phyloP scores from a whole-genome alignment of 345 rosid genomes.

The Salix exigua region DNA sequence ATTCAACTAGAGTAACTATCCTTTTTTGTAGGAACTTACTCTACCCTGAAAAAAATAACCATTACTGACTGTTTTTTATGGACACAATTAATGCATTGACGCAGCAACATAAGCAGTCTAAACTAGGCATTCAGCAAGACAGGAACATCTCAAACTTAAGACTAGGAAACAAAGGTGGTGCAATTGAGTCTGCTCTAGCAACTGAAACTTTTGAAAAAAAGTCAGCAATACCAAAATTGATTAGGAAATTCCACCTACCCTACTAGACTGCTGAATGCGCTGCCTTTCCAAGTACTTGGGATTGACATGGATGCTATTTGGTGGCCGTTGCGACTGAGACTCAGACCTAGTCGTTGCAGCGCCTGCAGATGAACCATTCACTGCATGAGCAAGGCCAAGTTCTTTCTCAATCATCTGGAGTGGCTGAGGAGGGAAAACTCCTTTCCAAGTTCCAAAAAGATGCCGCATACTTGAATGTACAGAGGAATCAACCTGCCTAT shows the following conservation, averaged over 20 bases:
- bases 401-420: slow-evolving; percentile 86
- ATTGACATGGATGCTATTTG: slow-evolving; percentile 93
- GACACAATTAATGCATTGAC: too few species aligned
- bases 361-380: slow-evolving; percentile 65
- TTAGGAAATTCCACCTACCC: slow-evolving; percentile 44
- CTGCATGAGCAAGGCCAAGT: slow-evolving; percentile 67
- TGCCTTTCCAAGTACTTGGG: slow-evolving; percentile 95
- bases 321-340: slow-evolving; percentile 64
- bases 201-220: background rate
- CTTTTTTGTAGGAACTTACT: background rate
- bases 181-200: background rate
- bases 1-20: background rate
- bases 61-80: background rate
- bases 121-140: background rate
- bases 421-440: slow-evolving; percentile 74
- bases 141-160: background rate
- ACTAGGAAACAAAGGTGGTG: background rate
- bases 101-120: too few species aligned
- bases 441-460: slow-evolving; percentile 99
- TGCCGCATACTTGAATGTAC: slow-evolving; percentile 82
- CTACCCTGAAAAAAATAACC: background rate
- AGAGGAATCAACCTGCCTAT: slow-evolving; percentile 77
- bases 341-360: slow-evolving; percentile 56
- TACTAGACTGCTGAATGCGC: slow-evolving; percentile 79
- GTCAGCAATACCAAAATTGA: background rate